Conservation (phyloP, 495 filamentous ascomycete genomes). For the Hypomontagnella submonticulosa region DNA sequence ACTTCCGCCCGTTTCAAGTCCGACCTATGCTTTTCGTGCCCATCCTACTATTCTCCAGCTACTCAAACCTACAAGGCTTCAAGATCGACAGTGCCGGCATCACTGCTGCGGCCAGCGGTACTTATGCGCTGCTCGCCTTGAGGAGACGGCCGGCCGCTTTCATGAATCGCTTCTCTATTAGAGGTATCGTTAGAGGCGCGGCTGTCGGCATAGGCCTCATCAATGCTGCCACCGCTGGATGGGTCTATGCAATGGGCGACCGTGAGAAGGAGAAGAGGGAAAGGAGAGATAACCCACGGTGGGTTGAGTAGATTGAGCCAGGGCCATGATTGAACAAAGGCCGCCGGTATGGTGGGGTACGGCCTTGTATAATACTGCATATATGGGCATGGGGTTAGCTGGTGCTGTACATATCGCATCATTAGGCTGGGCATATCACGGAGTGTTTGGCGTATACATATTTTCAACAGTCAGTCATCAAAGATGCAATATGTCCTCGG, state of each 20-base stretch:
- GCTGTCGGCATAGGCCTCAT: slow-evolving; percentile 75
- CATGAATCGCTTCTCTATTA: slow-evolving; percentile 68
- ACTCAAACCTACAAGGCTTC: slow-evolving; percentile 81
- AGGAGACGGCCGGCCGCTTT: slow-evolving; percentile 66
- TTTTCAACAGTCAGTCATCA: no score
- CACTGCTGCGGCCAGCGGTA: slow-evolving; percentile 84
- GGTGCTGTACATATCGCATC: no score
- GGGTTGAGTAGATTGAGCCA: slow-evolving; percentile 48
- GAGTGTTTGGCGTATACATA: no score
- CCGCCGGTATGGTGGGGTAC: neutral
- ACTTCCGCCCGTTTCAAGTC: slow-evolving; percentile 76
- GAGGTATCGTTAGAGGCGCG: slow-evolving; percentile 75
- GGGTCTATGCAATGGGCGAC: slow-evolving; percentile 75
- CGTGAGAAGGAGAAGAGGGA: slow-evolving; percentile 60
- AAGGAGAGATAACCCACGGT: slow-evolving; percentile 58
- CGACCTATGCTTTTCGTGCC: slow-evolving; percentile 86
- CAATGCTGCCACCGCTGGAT: slow-evolving; percentile 77
- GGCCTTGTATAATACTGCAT: neutral
- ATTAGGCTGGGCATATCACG: no score
- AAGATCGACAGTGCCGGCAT: slow-evolving; percentile 85
- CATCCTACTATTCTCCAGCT: slow-evolving; percentile 85
- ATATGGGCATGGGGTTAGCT: no score
- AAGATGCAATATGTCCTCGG: no score
- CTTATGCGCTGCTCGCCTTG: slow-evolving; percentile 82
- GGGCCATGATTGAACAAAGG: neutral